Percentiles rank a stretch among this genome's conserved stretches.
These are phyloP conservation scores for Globisporangium viniferum DNA, from an alignment of 352 stramenopile genomes.

Conservation along the genomic window DNA sequence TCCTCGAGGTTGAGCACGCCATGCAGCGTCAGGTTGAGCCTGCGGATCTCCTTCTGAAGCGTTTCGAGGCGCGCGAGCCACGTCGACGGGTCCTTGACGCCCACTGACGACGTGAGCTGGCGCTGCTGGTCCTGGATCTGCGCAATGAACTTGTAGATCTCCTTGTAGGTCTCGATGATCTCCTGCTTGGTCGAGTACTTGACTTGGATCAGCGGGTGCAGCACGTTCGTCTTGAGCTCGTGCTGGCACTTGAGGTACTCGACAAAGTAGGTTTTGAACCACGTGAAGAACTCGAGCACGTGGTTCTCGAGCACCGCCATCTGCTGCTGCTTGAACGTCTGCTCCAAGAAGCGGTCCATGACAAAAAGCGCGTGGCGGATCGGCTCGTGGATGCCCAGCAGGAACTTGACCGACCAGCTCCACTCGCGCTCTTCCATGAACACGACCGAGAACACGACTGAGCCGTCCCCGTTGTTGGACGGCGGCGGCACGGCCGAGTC, in stretches of 20 bases:
- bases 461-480: conserved; percentile 40
- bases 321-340: conserved; percentile 34
- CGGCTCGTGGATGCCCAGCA: conserved; percentile 72
- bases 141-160: conserved; percentile 53
- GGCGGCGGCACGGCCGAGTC: conserved; percentile 40
- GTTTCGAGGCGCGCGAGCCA: conserved; percentile 67
- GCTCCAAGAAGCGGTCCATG: conserved; percentile 78
- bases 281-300: conserved; percentile 64
- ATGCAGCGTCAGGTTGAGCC: conserved; percentile 69
- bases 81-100: conserved; percentile 34
- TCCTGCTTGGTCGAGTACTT: conserved; percentile 52
- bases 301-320: conserved; percentile 36
- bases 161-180: conserved; percentile 61
- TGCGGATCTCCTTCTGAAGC: conserved; percentile 60
- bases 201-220: conserved; percentile 56
- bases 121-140: conserved; percentile 59
- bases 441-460: conserved; percentile 65
- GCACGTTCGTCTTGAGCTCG: conserved; percentile 55
- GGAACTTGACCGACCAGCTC: conserved; percentile 67
- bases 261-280: conserved; percentile 77
- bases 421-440: conserved; percentile 55
- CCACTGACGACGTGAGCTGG: conserved; percentile 38
- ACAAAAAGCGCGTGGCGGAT: conserved; percentile 81
- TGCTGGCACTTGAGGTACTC: conserved; percentile 71
- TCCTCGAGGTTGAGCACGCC: conserved; percentile 74